Conservation (phyloP, 2,329 filamentous ascomycete species). For the Pseudocercospora musae region DNA sequence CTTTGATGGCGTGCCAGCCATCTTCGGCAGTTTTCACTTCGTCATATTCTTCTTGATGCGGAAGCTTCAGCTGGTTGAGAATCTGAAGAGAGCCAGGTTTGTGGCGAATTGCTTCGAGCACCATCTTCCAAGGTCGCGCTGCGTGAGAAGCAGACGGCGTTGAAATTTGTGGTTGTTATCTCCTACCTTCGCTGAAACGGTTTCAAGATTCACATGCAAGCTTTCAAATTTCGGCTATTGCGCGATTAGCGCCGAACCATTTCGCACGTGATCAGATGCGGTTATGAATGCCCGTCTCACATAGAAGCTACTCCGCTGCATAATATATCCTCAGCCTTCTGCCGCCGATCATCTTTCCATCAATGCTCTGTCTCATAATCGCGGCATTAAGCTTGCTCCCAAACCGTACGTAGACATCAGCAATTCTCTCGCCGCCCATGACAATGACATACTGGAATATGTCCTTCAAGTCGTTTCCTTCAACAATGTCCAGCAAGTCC, state of each 20-base stretch:
- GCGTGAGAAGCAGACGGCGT: neutral
- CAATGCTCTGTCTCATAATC: constrained; percentile 1
- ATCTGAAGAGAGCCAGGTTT: constrained; percentile 68
- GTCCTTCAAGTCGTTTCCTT: neutral
- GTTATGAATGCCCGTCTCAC: too few species aligned
- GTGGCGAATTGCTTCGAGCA: constrained; percentile 76
- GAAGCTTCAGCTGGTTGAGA: constrained; percentile 77
- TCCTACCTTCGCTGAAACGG: neutral
- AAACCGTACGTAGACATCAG: constrained; percentile 9
- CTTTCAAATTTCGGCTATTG: neutral
- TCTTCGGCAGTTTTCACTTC: constrained; percentile 66
- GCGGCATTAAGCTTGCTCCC: neutral
- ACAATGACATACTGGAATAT: neutral
- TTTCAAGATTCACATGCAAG: constrained; percentile 1
- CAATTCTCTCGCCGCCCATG: neutral
- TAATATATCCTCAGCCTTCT: constrained; percentile 4
- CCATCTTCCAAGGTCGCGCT: constrained; percentile 40
- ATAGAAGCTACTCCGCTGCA: neutral
- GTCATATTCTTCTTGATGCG: constrained; percentile 77
- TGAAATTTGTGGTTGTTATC: neutral
- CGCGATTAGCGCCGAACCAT: neutral
- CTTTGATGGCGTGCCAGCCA: constrained; percentile 77
- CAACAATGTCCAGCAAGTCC: neutral
- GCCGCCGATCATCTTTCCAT: constrained; percentile 4
- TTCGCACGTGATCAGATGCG: neutral